Conservation (phyloP, 768 basidiomycete species). For the Suillus decipiens region DNA sequence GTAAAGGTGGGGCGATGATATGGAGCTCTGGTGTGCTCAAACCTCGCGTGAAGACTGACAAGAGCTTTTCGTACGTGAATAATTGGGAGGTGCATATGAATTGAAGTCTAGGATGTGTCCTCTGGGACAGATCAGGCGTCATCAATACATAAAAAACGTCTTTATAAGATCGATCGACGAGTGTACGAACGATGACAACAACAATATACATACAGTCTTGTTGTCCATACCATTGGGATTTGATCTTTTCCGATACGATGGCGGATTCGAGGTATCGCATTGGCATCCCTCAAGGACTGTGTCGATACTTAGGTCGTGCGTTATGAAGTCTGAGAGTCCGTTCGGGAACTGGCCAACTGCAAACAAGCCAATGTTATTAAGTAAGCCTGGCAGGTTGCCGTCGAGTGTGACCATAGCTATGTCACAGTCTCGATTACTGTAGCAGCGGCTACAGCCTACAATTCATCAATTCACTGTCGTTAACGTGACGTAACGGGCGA, state of each 20-base stretch:
- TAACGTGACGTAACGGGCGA: too few species aligned
- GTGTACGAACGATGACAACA: not conserved
- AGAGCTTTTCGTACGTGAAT: slow-evolving; percentile 83
- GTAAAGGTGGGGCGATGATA: slow-evolving; percentile 72
- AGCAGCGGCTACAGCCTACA: too few species aligned
- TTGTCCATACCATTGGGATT: slow-evolving; percentile 53
- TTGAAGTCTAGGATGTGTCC: slow-evolving; percentile 92
- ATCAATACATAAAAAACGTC: slow-evolving; percentile 88
- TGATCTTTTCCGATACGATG: slow-evolving; percentile 60
- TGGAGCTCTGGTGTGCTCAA: slow-evolving; percentile 45
- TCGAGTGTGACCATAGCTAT: too few species aligned
- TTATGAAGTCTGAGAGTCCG: too few species aligned
- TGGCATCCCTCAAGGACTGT: too few species aligned
- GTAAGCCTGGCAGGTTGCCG: too few species aligned
- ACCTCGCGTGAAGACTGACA: slow-evolving; percentile 33
- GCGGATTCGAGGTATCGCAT: too few species aligned
- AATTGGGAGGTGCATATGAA: slow-evolving; percentile 83
- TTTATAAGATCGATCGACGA: slow-evolving; percentile 32
- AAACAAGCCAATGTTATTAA: too few species aligned
- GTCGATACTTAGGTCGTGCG: too few species aligned
- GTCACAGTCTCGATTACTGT: too few species aligned
- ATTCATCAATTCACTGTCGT: too few species aligned
- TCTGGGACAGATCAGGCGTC: slow-evolving; percentile 71
- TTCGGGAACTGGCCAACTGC: too few species aligned
- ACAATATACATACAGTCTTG: slow-evolving; percentile 60